These are phyloP conservation scores for Irpex rosettiformis DNA, from an alignment of 1,284 basidiomycete species.

Conservation along the genomic window DNA sequence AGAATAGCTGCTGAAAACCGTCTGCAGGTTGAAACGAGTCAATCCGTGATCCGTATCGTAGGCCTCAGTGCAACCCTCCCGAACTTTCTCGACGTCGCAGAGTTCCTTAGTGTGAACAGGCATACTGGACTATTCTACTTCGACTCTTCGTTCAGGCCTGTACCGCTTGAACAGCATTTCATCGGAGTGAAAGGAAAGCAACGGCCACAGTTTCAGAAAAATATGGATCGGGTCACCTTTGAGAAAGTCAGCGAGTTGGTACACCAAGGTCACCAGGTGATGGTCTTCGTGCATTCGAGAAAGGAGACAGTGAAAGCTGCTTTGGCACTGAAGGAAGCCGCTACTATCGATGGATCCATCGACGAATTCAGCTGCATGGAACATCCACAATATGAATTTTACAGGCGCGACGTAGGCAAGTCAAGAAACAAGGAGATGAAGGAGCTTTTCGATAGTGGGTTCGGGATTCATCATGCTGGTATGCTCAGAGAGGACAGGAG, in stretches of 20 bases:
- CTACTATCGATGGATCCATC: slow-evolving; percentile 66
- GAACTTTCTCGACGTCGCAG: slow-evolving; percentile 96
- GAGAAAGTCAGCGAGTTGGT: slow-evolving; percentile 89
- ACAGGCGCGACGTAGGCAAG: slow-evolving; percentile 74
- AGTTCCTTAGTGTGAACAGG: slow-evolving; percentile 90
- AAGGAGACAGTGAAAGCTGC: slow-evolving; percentile 98
- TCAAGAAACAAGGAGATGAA: slow-evolving; percentile 97
- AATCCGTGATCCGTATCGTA: slow-evolving; percentile 97
- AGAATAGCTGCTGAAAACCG: no score
- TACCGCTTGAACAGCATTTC: slow-evolving; percentile 98
- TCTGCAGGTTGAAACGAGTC: slow-evolving; percentile 95
- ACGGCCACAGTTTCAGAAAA: slow-evolving; percentile 71
- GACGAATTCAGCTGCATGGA: slow-evolving; percentile 82
- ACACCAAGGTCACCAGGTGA: slow-evolving; percentile 91
- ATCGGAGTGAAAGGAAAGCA: slow-evolving; percentile 94
- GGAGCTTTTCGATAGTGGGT: slow-evolving; percentile 87
- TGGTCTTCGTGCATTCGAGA: slow-evolving; percentile 99
- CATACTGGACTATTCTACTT: slow-evolving; percentile 97
- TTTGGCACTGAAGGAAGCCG: slow-evolving; percentile 80
- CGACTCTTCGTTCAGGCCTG: slow-evolving; percentile 95
- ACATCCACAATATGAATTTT: slow-evolving; percentile 74
- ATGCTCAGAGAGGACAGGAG: slow-evolving; percentile 96
- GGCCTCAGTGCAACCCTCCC: slow-evolving; percentile 98
- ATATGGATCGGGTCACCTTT: slow-evolving; percentile 88
- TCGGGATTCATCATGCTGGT: slow-evolving; percentile 98